A percentile compares a stretch with the other conserved stretches of the same genome.
phyloP scores from a whole-genome alignment of 305 asterid species.

The Solanum hybrid region DNA sequence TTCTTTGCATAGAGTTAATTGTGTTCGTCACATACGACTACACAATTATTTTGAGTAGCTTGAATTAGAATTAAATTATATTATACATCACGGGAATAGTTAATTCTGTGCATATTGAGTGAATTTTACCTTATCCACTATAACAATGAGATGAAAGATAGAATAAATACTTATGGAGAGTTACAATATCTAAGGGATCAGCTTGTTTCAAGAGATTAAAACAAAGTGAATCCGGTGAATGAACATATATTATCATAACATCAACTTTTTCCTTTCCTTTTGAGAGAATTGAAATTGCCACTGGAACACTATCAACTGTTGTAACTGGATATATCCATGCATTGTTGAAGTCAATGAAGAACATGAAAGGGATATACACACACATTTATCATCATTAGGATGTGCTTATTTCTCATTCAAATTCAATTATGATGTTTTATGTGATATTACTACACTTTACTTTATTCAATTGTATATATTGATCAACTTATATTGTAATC shows the following conservation, averaged over 20 bases:
- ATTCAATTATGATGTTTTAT: not conserved
- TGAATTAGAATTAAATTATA: not conserved
- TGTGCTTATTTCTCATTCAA: not conserved
- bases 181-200: not conserved
- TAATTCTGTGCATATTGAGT: not conserved
- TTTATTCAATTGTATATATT: not conserved
- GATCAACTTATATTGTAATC: too few relatives aligned
- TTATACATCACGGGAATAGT: not conserved
- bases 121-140: not conserved
- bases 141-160: not conserved
- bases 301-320: not conserved
- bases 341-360: not conserved
- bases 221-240: not conserved
- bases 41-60: not conserved
- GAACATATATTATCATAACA: not conserved
- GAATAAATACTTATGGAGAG: not conserved
- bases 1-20: not conserved
- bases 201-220: not conserved
- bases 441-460: not conserved
- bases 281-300: not conserved
- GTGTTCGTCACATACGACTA: not conserved
- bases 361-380: not conserved
- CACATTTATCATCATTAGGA: not conserved
- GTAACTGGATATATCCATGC: not conserved
- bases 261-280: not conserved